Evolutionary conservation across 2,329 filamentous ascomycete genomes (phyloP), one percentile per base, ranked within the genome.

Genomic region (Arthroderma sp.): DNA sequence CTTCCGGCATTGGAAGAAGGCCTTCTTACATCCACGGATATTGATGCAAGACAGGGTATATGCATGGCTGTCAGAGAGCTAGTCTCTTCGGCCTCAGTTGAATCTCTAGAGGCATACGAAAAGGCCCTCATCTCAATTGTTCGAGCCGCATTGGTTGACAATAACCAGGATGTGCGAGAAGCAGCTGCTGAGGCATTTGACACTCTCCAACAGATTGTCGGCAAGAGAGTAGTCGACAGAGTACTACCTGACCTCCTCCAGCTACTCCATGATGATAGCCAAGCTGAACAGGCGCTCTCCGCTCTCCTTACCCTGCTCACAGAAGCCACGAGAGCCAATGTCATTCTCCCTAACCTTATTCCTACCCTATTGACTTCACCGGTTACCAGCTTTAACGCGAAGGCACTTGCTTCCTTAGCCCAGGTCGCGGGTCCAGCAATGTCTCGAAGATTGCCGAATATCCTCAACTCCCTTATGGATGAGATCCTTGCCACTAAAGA

Each of bases 171-270:
- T 47, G 93, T 98, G 40, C 77, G 91, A 61, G 91, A 98, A 63
- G 86, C 91, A 47, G 91, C 93, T 28, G 91, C 93, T 22, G 91
- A 98, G 64, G 91, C 91, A 1, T 98, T 98, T 58, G 91, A 98
- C 63, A 85, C 88, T 31, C 67, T 98, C 47, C 91, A 98, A 64
- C 84, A 89, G 57, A 85, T 94, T 42, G 72, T 96, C 50, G 91
- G 91, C 69, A 96, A 95, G 73, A 83, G 79, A 57, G 88, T 87
- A 44, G 84, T 98, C 42, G 89, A 98, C 57, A 87, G 96, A 61
- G 91, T 98, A 27, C 73, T 98, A 50, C 93, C 93, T 44, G 83
- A 87, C 67, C 78, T 98, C 29, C 80, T 98, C 57, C 89, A 78
- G 59, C 75, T 96, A n/a, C 70, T 98, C 48, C 81, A 88, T 45